Percentiles rank a stretch among this genome's conserved stretches.
These are phyloP conservation scores for Aspergillus spinulosporus DNA, from an alignment of 2,329 filamentous ascomycete genomes.

Conservation along the genomic window DNA sequence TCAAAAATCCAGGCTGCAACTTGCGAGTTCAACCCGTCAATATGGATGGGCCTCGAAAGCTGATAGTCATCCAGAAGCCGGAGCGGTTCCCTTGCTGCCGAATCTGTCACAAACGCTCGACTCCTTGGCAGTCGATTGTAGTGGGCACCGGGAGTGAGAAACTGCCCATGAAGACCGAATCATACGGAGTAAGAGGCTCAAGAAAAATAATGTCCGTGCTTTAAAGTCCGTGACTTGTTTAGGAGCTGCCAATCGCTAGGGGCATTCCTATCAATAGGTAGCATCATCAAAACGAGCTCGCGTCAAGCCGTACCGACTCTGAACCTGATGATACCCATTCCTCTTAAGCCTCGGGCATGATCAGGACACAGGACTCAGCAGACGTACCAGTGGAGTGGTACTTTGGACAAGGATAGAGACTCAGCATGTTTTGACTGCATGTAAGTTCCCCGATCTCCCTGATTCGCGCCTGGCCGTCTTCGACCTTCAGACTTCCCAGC, in stretches of 20 bases:
- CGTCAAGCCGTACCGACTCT: neutral
- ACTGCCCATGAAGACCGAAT: neutral
- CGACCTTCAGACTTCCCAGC: neutral
- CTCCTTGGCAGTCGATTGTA: neutral
- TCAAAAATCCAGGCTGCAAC: no score
- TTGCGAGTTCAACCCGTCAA: no score
- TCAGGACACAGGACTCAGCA: neutral
- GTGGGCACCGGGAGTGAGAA: neutral
- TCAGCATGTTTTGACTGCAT: neutral
- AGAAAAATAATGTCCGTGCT: neutral
- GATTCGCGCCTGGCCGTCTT: neutral
- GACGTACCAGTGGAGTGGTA: conserved; percentile 1
- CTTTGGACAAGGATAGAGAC: conserved; percentile 1
- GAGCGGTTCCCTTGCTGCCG: neutral
- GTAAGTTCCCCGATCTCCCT: neutral
- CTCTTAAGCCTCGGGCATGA: neutral
- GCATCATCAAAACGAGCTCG: neutral
- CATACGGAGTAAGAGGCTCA: neutral
- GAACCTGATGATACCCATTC: neutral
- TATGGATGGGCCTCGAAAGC: no score
- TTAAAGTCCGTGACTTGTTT: neutral
- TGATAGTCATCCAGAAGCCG: no score
- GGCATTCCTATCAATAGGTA: neutral
- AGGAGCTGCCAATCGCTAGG: neutral
- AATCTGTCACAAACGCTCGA: neutral